phyloP scores from a whole-genome alignment of 495 filamentous ascomycete genomes.

The Pyrenopolyporus hunteri region DNA sequence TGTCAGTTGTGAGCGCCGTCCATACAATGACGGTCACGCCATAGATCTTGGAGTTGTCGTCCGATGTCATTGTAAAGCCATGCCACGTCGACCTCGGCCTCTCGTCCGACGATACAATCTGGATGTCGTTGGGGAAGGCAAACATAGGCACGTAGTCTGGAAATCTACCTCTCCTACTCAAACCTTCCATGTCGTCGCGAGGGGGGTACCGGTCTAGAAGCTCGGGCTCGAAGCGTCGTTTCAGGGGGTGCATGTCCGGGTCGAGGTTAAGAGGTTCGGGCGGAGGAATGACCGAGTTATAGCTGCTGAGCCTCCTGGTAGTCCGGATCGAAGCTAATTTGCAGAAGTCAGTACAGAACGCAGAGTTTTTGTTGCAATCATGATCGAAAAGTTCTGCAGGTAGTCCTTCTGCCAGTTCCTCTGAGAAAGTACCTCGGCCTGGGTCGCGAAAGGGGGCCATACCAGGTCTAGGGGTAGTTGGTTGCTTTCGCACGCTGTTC shows the following conservation, averaged over 20 bases:
- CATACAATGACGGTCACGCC: constrained; percentile 91
- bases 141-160: constrained; percentile 99
- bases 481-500: constrained; percentile 92
- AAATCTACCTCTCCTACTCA: constrained; percentile 84
- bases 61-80: constrained; percentile 96
- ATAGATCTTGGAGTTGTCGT: constrained; percentile 88
- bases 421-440: constrained; percentile 32
- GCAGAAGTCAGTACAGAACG: constrained; percentile 43
- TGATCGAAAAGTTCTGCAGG: constrained; percentile 32
- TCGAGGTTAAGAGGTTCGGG: constrained; percentile 88
- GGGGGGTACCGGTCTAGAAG: constrained; percentile 92
- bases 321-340: constrained; percentile 83
- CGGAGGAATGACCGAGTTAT: constrained; percentile 95
- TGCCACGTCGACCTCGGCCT: constrained; percentile 95
- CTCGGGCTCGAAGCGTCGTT: constrained; percentile 91
- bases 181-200: constrained; percentile 76
- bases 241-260: constrained; percentile 94
- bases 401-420: constrained; percentile 32
- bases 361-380: constrained; percentile 37
- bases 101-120: constrained; percentile 94
- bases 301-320: constrained; percentile 89
- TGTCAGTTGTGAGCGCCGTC: constrained; percentile 81
- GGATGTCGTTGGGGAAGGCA: constrained; percentile 96
- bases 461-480: constrained; percentile 76
- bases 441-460: constrained; percentile 48